Evolutionary conservation across 257 asterid species (phyloP), one percentile per base, ranked within the genome.

Genomic region (Hygrophila difformis): DNA sequence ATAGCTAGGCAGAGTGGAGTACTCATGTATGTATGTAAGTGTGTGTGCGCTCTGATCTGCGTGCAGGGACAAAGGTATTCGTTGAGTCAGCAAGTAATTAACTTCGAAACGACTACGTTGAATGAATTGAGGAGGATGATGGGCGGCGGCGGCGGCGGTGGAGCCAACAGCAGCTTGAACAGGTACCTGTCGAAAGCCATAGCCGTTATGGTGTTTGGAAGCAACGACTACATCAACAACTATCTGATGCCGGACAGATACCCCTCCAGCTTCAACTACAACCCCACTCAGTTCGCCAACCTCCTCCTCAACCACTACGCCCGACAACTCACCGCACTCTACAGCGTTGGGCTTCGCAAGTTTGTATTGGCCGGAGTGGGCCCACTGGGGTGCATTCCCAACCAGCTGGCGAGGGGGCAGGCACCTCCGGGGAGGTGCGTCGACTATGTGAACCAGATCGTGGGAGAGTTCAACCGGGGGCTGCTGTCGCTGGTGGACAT

Each of bases 161-260:
- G n/a, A n/a, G n/a, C n/a, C n/a, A n/a, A n/a, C n/a, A n/a, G 31
- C 1, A 53, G 71, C 19, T 39, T 84, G 7, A 79, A n/a, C 18
- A 51, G 17, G 0, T 67, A 78, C 57, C 79, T 88, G 0, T 60
- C 93, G 0, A 67, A 33, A 55, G 56, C 97, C 34, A 69, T 84
- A 3, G 91, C 74, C 7, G 40, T 84, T 3, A 18, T 84, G 31
- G 94, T 79, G 0, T 59, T 88, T 37, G 97, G 97, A 10, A 88
- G 94, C 76, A 84, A 88, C 31, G 97, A 88, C 83, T 88, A 88
- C 83, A 77, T 88, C 70, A 88, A 81, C 77, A 88, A 88, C 81
- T 88, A 88, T 44, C 84, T 88, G 4, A 3, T 88, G 53, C 94
- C 95, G 0, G 16, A 60, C 15, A 55, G 77, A 11, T 88, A 88